Evolutionary conservation across 257 asterid species (phyloP).

Genomic region (Petunia axillaris): DNA sequence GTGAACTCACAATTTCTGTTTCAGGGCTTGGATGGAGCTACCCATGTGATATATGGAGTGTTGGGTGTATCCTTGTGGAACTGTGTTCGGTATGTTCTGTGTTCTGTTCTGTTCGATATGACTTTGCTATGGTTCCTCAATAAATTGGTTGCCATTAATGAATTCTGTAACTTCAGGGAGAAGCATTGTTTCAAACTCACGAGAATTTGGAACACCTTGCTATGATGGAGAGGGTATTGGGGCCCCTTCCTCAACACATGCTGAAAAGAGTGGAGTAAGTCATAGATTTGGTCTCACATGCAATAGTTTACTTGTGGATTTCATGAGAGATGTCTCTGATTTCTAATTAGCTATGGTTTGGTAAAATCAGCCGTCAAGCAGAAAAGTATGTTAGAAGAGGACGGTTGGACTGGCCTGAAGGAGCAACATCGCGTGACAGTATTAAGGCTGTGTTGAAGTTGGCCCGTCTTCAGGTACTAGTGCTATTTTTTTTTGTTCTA

Average conservation of each 20-base stretch:
- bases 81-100: slow-evolving; percentile 71
- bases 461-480: slow-evolving; percentile 64
- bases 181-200: slow-evolving; percentile 86
- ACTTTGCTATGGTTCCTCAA: not conserved
- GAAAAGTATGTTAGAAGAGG: slow-evolving; percentile 79
- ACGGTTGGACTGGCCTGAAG: slow-evolving; percentile 85
- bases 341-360: no score
- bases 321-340: no score
- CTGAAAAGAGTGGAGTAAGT: slow-evolving; percentile 79
- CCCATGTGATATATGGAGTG: slow-evolving; percentile 93
- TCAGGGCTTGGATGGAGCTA: slow-evolving; percentile 90
- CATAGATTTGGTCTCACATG: not conserved
- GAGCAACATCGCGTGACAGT: slow-evolving; percentile 82
- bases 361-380: slow-evolving; percentile 56
- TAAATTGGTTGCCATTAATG: not conserved
- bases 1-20: not conserved
- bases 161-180: slow-evolving; percentile 53
- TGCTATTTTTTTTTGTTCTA: not conserved
- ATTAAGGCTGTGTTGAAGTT: slow-evolving; percentile 73
- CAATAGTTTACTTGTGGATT: not conserved
- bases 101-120: not conserved
- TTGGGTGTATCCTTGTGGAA: slow-evolving; percentile 88
- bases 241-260: slow-evolving; percentile 79
- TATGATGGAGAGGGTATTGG: slow-evolving; percentile 94
- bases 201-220: slow-evolving; percentile 95